Percentiles rank a stretch among this genome's conserved stretches.
These are phyloP conservation scores for Talinum fruticosum DNA, from an alignment of 148 eudicot genomes.

Conservation along the genomic window DNA sequence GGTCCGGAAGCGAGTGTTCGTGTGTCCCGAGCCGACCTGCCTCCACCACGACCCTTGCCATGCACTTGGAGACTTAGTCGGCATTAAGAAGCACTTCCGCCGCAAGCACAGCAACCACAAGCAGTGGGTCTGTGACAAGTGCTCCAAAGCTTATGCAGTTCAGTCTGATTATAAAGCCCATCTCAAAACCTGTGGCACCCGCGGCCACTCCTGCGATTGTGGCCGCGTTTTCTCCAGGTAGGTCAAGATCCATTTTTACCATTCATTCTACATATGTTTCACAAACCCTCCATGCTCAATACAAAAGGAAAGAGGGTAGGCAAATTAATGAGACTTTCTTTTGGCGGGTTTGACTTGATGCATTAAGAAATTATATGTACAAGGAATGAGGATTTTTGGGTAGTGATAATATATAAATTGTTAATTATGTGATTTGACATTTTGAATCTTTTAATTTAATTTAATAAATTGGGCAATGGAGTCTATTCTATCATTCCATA, in stretches of 20 bases:
- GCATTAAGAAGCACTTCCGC: constrained; percentile 85
- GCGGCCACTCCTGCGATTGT: constrained; percentile 92
- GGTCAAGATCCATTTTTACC: neutral
- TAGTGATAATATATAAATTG: neutral
- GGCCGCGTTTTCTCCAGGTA: constrained; percentile 95
- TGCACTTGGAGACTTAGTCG: constrained; percentile 88
- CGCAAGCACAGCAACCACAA: constrained; percentile 80
- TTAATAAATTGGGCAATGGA: neutral
- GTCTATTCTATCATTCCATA: neutral
- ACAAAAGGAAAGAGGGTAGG: no score
- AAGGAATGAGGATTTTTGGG: neutral
- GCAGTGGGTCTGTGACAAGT: constrained; percentile 85
- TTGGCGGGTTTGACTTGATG: constrained; percentile 19
- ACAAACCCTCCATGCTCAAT: no score
- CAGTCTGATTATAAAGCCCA: constrained; percentile 92
- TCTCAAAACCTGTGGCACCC: constrained; percentile 85
- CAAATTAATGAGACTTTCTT: no score
- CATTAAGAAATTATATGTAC: neutral
- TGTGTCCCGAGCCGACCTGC: constrained; percentile 87
- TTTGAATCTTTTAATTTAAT: constrained; percentile 4
- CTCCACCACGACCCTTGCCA: constrained; percentile 89
- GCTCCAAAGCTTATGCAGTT: constrained; percentile 82
- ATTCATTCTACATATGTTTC: no score
- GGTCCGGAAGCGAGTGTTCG: constrained; percentile 65
- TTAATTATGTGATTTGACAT: constrained; percentile 2